Conservation (phyloP, 495 filamentous ascomycete species). For the Hypomontagnella monticulosa region DNA sequence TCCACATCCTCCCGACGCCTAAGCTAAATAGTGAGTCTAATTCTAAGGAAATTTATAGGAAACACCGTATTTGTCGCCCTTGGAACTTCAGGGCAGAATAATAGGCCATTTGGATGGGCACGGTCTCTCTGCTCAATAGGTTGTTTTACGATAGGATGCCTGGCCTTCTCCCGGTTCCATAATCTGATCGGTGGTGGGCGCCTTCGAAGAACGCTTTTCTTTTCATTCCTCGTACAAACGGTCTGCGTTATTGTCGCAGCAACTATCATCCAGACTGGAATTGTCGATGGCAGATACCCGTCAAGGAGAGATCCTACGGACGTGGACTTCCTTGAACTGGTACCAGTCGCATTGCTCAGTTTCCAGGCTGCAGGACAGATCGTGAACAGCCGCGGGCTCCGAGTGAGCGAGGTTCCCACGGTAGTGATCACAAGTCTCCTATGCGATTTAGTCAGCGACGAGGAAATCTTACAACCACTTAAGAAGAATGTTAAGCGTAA, state of each 20-base stretch:
- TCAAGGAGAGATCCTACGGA: slow-evolving; percentile 35
- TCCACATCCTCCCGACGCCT: background rate
- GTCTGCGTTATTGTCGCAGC: slow-evolving; percentile 66
- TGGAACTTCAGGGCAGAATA: slow-evolving; percentile 42
- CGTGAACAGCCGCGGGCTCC: slow-evolving; percentile 68
- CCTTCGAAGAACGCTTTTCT: slow-evolving; percentile 62
- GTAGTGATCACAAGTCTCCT: slow-evolving; percentile 78
- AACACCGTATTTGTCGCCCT: slow-evolving; percentile 45
- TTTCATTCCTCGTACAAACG: slow-evolving; percentile 68
- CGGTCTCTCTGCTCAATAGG: slow-evolving; percentile 46
- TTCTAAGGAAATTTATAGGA: slow-evolving; percentile 23
- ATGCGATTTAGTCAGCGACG: slow-evolving; percentile 72
- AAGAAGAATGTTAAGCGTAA: slow-evolving; percentile 71
- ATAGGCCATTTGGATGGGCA: slow-evolving; percentile 42
- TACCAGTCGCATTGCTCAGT: slow-evolving; percentile 70
- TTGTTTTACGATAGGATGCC: slow-evolving; percentile 41
- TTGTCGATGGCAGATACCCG: slow-evolving; percentile 42
- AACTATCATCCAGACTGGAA: slow-evolving; percentile 60
- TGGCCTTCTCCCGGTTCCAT: slow-evolving; percentile 41
- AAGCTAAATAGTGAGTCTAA: background rate
- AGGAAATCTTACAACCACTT: slow-evolving; percentile 57
- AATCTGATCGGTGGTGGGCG: slow-evolving; percentile 42
- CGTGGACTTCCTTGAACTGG: slow-evolving; percentile 53
- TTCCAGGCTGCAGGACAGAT: slow-evolving; percentile 79
- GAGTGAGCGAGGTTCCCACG: slow-evolving; percentile 75